Evolutionary conservation across 345 rosid species (phyloP).

Genomic region (Arabidopsis arenosa): DNA sequence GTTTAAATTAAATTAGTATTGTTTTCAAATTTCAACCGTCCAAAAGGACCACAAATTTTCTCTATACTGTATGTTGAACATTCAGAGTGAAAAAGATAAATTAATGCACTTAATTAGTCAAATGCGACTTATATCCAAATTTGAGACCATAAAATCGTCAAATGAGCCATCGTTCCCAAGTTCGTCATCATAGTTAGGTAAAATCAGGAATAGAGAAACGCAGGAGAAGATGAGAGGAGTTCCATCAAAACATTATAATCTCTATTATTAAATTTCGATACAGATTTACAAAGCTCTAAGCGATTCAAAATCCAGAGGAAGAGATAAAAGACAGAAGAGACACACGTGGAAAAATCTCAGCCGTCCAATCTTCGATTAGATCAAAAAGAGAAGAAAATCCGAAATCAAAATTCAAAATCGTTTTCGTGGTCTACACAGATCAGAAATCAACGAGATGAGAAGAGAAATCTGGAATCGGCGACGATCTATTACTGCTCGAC

Average conservation of each 20-base stretch:
- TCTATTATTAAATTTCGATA: not conserved
- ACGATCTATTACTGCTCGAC: slow-evolving; percentile 24
- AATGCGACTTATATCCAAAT: not conserved
- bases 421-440: not conserved
- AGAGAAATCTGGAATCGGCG: slow-evolving; percentile 42
- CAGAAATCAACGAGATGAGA: slow-evolving; percentile 48
- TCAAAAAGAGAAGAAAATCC: not conserved
- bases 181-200: not conserved
- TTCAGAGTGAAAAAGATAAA: not conserved
- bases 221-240: no score
- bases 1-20: not conserved
- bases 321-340: not conserved
- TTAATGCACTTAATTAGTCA: not conserved
- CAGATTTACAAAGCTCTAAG: slow-evolving; percentile 29
- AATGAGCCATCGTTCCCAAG: not conserved
- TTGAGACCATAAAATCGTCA: not conserved
- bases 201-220: not conserved
- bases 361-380: slow-evolving; percentile 18
- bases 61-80: not conserved
- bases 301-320: not conserved
- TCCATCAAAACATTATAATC: no score
- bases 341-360: slow-evolving; percentile 24
- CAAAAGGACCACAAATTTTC: no score
- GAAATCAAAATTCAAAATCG: not conserved
- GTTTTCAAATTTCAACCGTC: slow-evolving; percentile 11